These are phyloP conservation scores for Picea sitchensis DNA, from an alignment of 75 land plant species.

Conservation along the genomic window DNA sequence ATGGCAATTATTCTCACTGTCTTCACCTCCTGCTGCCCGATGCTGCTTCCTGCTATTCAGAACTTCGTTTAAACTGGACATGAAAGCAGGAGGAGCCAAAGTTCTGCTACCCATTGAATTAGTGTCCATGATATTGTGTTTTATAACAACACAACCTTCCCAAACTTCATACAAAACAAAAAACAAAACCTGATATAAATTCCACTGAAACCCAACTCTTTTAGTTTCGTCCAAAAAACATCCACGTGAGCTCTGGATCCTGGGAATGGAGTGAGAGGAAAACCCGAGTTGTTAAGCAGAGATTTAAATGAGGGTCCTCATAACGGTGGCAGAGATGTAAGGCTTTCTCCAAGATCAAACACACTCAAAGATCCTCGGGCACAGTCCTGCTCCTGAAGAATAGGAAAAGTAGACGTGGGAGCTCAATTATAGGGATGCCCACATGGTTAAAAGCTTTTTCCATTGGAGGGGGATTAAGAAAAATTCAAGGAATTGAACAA, in stretches of 20 bases:
- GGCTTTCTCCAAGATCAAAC: not conserved
- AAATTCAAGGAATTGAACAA: too few species aligned
- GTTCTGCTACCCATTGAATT: constrained; percentile 2
- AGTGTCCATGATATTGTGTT: not conserved
- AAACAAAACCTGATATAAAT: not conserved
- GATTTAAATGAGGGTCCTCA: not conserved
- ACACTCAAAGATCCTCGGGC: too few species aligned
- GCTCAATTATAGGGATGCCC: not conserved
- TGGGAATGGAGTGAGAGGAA: not conserved
- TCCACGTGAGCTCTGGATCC: not conserved
- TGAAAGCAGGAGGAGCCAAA: constrained; percentile 4
- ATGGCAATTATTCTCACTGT: not conserved
- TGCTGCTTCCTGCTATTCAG: constrained; percentile 8
- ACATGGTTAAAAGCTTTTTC: not conserved
- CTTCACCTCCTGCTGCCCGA: not conserved
- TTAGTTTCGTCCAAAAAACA: not conserved
- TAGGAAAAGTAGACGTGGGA: not conserved
- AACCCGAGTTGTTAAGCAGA: too few species aligned
- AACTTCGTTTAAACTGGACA: constrained; percentile 10
- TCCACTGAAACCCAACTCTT: not conserved
- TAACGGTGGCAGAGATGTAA: not conserved
- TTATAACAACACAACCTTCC: not conserved
- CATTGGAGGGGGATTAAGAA: too few species aligned
- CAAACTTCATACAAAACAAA: too few species aligned
- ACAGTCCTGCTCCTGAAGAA: not conserved